Base-by-base conservation (phyloP, 805 yeast species). In the Pichia membranifaciens region DNA sequence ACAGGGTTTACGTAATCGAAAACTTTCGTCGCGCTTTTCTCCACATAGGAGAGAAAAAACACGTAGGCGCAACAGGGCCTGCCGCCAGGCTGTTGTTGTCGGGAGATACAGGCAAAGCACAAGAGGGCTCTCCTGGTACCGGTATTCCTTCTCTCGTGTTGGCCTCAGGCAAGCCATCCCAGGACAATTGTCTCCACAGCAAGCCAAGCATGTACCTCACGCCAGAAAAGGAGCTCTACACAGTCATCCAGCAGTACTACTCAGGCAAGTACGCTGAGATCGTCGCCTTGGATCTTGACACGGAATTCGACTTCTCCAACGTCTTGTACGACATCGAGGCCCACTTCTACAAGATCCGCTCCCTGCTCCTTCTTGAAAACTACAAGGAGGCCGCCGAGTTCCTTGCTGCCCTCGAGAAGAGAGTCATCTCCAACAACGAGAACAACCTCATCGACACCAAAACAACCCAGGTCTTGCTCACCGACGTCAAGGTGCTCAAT, bases 201-300 rank as follows among this genome's bases (percentile, higher is more conserved):
- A 18, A 35, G 2, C 6, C 31, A 41, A 32, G 16, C n/a, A 55
- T 54, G 58, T 54, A 54, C 25, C 16, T 54, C 23, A 44, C 50
- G 5, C 58, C 58, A 45, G 58, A 54, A 21, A 54, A 54, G 35
- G 59, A 58, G 43, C 55, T 68, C 16, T 63, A 60, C 43, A 59
- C 60, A 10, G 47, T 63, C 15, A 52, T 66, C 58, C 54, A 59
- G 58, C 50, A 61, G 58, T 38, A 59, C 65, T 52, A 56, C 37
- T 50, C 60, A 29, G 56, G 65, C 18, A 55, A 56, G 46, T 58
- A 58, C 41, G 28, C 43, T 5, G 59, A 58, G 18, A 34, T 58
- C 21, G 51, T 50, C 5, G 40, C 51, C 21, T 33, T 54, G 12
- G 52, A 55, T 36, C 32, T 61, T 9, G 55, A 47, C 38, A 38